phyloP scores from a whole-genome alignment of 192 early-diverging fungal genomes.

The Entomortierella beljakovae region DNA sequence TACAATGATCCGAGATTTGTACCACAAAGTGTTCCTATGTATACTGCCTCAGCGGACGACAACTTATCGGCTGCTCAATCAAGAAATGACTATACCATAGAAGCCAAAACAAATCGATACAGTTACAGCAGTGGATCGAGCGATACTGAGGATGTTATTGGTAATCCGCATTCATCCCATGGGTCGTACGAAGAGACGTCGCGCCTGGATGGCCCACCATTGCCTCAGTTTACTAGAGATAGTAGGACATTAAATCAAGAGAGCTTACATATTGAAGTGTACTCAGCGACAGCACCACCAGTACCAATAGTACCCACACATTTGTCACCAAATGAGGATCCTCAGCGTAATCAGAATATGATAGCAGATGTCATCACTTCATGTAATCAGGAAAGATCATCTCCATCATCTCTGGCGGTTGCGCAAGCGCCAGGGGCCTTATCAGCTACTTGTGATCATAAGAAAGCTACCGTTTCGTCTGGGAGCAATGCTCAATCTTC shows the following conservation, averaged over 20 bases:
- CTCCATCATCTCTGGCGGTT: constrained; percentile 16
- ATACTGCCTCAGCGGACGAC: constrained; percentile 32
- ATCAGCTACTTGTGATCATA: not conserved
- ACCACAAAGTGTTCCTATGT: constrained; percentile 32
- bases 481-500: too few relatives aligned
- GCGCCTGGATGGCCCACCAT: constrained; percentile 2
- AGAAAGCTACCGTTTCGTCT: not conserved
- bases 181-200: constrained; percentile 22
- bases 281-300: not conserved
- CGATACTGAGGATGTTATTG: constrained; percentile 11
- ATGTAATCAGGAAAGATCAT: not conserved
- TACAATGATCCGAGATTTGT: not conserved
- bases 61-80: constrained; percentile 12
- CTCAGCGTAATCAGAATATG: not conserved
- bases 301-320: not conserved
- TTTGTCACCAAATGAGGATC: not conserved
- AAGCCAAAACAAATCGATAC: not conserved
- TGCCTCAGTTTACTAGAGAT: constrained; percentile 28
- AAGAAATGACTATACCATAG: not conserved
- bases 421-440: not conserved
- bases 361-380: not conserved
- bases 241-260: not conserved
- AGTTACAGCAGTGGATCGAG: constrained; percentile 8
- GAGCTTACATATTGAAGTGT: constrained; percentile 19
- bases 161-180: constrained; percentile 13